Base-by-base conservation (phyloP, 1,284 basidiomycete species). In the Inonotus obliquus region DNA sequence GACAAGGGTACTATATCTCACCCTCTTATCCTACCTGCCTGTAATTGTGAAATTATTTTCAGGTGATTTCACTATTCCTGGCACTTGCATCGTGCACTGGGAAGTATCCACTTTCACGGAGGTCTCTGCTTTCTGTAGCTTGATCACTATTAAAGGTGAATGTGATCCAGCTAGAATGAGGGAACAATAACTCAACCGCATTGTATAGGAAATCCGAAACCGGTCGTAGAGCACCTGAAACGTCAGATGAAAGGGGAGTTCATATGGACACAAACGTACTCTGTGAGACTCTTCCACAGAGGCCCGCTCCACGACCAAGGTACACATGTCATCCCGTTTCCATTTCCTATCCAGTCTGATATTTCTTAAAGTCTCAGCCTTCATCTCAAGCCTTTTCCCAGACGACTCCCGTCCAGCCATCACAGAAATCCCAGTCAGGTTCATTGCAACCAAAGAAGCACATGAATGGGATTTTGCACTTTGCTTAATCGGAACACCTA, bases 391-490 rank as follows among this genome's bases (percentile, higher is more conserved):
- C 4, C 49, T 57, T 17, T 64, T 59, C 37, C 51, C 49, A 17
- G 21, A 32, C 2, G 25, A 17, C 13, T 14, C 47, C n/a, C 47
- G 37, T 10, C 58, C 61, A 41, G 59, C 61, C 7, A 58, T 66
- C n/a, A 65, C 64, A 4, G 19, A 47, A 1, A 65, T 68, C 41
- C 66, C 67, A 4, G 59, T 61, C 29, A 57, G 61, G 29, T 59
- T 60, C 23, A 62, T 68, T 32, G 62, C 66, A 5, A 66, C 60
- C 1, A 52, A 29, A 48, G 61, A 63, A 54, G 51, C 44, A 17
- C 51, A 57, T n/a, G 54, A 63, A 32, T 67, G 63, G 63, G 65
- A 69, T 61, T 65, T 65, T 39, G 67, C 65, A 25, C 44, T 67
- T 21, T 64, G 63, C 54, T 44, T 67, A 41, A 39, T 67, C 11